Conservation (phyloP, 2,329 filamentous ascomycete genomes). For the Paecilomyces formosus region DNA sequence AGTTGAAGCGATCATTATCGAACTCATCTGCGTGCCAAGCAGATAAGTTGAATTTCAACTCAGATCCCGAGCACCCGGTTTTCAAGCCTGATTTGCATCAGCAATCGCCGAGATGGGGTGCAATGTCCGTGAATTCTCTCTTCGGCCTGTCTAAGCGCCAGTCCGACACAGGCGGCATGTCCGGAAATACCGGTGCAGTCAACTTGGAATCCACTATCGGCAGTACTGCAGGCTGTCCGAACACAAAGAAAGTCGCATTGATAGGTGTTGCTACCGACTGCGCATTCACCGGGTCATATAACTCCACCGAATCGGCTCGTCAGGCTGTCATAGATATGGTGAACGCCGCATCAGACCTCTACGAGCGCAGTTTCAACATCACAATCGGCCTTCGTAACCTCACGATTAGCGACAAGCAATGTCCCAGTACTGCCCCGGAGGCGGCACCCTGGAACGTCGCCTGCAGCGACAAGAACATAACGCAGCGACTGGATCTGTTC, state of each 20-base stretch:
- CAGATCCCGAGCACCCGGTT: constrained; percentile 62
- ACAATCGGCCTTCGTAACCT: constrained; percentile 84
- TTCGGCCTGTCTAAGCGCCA: constrained; percentile 60
- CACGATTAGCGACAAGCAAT: constrained; percentile 66
- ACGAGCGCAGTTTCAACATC: constrained; percentile 90
- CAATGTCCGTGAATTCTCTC: constrained; percentile 57
- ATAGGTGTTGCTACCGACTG: constrained; percentile 92
- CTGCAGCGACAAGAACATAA: constrained; percentile 57
- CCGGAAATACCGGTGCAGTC: constrained; percentile 69
- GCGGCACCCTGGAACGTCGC: constrained; percentile 76
- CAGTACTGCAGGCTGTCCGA: constrained; percentile 74
- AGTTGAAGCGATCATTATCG: constrained; percentile 55
- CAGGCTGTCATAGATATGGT: constrained; percentile 74
- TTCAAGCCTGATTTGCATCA: constrained; percentile 46
- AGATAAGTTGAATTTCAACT: constrained; percentile 74
- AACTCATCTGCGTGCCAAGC: constrained; percentile 56
- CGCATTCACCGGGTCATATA: constrained; percentile 70
- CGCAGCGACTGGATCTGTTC: constrained; percentile 75
- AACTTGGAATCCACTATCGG: constrained; percentile 76
- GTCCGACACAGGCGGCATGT: constrained; percentile 59
- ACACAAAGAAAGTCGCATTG: constrained; percentile 81
- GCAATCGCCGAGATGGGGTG: constrained; percentile 49
- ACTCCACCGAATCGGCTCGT: constrained; percentile 55
- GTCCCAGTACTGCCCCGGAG: constrained; percentile 60
- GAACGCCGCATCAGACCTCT: constrained; percentile 79